Evolutionary conservation across 176 grass and related monocot genomes (phyloP), one percentile per base, ranked within the genome.

Genomic region (Avena sativa): DNA sequence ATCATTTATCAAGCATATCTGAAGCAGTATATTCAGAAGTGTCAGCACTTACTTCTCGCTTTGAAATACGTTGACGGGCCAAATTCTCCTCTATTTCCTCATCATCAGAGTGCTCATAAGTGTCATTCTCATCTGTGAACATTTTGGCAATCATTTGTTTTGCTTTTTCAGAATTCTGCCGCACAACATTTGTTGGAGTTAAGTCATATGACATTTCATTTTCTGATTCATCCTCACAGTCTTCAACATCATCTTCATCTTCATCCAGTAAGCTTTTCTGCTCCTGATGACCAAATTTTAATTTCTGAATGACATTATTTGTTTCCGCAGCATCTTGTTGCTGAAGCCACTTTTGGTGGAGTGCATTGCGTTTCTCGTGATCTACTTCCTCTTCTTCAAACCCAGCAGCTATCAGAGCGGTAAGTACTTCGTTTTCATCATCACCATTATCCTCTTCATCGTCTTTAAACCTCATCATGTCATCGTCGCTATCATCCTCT

Each of bases 401-500:
- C 9, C 83, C 92, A 94, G 85, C 88, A 74, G 90, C 92, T 85
- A 98, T 98, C n/a, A 98, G 53, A 83, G 95, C 96, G 65, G 93
- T 92, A 20, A 96, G 69, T 40, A 88, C 86, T 74, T 98, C 96
- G 68, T 92, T 83, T 81, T 96, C 96, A 46, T 96, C 93, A 86
- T 89, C 86, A 14, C 51, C 90, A 55, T 97, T 86, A 81, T 93
- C 91, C 34, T 93, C 87, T 64, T 92, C 93, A 21, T 95, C 89
- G 55, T 98, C 96, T 78, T 90, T 86, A 82, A 98, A 98, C 51
- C 96, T 92, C 76, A 76, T 85, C 69, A 94, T 65, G 89, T 98
- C 96, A 74, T 98, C 84, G 17, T 98, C 96, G n/a, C 96, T 98
- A 70, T 98, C 96, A 82, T 98, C 93, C 73, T 98, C 96, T 96